Conservation (phyloP, 2,329 filamentous ascomycete species). For the Phialophora macrospora region DNA sequence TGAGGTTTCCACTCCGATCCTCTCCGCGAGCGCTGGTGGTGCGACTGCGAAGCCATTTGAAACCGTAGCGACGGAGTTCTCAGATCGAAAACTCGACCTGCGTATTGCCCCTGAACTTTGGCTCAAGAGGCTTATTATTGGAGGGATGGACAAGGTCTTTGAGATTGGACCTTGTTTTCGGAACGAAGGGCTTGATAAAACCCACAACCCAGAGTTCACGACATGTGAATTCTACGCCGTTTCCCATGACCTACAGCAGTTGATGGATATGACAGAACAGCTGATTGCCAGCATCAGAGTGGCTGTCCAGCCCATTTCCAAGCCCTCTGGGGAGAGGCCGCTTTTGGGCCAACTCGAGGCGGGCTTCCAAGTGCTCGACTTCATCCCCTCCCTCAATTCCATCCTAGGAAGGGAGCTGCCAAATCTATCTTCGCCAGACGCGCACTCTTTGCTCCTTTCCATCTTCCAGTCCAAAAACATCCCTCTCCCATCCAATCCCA, state of each 20-base stretch:
- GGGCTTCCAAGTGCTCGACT: constrained; percentile 71
- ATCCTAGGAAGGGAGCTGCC: constrained; percentile 70
- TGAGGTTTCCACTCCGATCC: constrained; percentile 89
- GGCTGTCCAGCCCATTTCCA: constrained; percentile 5
- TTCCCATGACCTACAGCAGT: constrained; percentile 62
- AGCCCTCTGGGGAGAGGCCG: background rate
- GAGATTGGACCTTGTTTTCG: constrained; percentile 92
- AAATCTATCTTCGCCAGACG: constrained; percentile 60
- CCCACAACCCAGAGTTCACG: constrained; percentile 96
- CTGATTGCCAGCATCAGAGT: constrained; percentile 23
- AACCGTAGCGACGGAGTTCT: constrained; percentile 77
- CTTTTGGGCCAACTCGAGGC: constrained; percentile 45
- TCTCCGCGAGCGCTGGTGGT: constrained; percentile 81
- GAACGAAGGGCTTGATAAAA: constrained; percentile 86
- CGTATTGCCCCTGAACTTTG: constrained; percentile 93
- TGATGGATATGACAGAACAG: constrained; percentile 40
- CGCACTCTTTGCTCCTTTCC: constrained; percentile 62
- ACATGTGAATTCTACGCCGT: constrained; percentile 97
- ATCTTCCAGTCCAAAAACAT: constrained; percentile 60
- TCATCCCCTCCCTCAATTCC: constrained; percentile 77
- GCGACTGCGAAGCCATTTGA: constrained; percentile 85
- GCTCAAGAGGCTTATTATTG: constrained; percentile 88
- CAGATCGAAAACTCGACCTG: constrained; percentile 72
- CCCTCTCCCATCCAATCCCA: constrained; percentile 58
- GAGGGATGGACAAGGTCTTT: constrained; percentile 85